Evolutionary conservation across 2,329 filamentous ascomycete species (phyloP).

Genomic region (Aspergillus carbonarius): DNA sequence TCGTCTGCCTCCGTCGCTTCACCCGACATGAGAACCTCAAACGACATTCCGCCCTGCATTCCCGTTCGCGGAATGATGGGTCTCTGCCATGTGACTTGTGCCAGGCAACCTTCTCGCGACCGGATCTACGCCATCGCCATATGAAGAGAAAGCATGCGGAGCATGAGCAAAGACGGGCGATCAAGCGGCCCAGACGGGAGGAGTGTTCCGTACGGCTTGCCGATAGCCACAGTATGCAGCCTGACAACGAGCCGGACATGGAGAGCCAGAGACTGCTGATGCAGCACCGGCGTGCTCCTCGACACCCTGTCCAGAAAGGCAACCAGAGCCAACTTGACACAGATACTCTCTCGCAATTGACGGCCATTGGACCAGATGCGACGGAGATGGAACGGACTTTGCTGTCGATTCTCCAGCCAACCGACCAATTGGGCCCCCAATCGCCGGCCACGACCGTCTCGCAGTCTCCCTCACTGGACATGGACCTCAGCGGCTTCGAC

Average conservation of each 20-base stretch:
- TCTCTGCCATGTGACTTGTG: slow-evolving; percentile 40
- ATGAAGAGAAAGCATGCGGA: slow-evolving; percentile 45
- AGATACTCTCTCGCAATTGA: not conserved
- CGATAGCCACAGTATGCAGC: not conserved
- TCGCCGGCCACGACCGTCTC: not conserved
- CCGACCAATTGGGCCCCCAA: slow-evolving; percentile 8
- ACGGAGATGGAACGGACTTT: slow-evolving; percentile 19
- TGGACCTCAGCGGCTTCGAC: not conserved
- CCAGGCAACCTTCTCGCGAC: slow-evolving; percentile 42
- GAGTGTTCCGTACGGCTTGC: slow-evolving; percentile 3
- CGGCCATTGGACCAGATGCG: slow-evolving; percentile 3
- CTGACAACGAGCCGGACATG: not conserved
- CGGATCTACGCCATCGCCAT: slow-evolving; percentile 43
- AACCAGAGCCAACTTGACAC: not conserved
- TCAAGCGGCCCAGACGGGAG: slow-evolving; percentile 3
- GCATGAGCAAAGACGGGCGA: slow-evolving; percentile 11
- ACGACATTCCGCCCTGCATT: slow-evolving; percentile 43
- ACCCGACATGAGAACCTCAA: slow-evolving; percentile 45
- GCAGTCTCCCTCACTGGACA: not conserved
- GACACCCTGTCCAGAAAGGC: too few species aligned
- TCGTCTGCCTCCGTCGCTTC: slow-evolving; percentile 40
- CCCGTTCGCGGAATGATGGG: slow-evolving; percentile 29
- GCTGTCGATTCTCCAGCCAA: slow-evolving; percentile 13
- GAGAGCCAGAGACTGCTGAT: too few species aligned
- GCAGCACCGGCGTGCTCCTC: too few species aligned